Percentiles rank a stretch among this genome's conserved stretches.
These are phyloP conservation scores for Rhodotorula graminis DNA, from an alignment of 768 basidiomycete genomes.

Conservation along the genomic window DNA sequence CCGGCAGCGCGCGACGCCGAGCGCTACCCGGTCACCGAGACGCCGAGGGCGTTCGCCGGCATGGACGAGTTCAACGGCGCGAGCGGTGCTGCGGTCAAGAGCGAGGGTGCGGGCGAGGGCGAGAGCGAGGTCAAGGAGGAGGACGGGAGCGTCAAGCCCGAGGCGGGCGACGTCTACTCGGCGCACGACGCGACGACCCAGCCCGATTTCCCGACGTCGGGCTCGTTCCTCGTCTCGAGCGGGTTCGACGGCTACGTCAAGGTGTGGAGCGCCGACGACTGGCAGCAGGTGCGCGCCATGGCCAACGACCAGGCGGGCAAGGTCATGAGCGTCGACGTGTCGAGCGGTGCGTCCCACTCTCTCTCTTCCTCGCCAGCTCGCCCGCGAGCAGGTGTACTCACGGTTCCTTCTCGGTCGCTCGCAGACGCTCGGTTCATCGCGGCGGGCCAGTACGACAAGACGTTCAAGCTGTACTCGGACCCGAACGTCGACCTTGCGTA, in stretches of 20 bases:
- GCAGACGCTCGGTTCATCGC: constrained; percentile 37
- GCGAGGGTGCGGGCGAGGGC: constrained; percentile 26
- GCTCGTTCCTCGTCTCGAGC: constrained; percentile 84
- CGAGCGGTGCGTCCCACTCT: constrained; percentile 51
- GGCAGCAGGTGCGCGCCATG: constrained; percentile 82
- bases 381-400: not conserved
- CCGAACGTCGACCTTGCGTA: constrained; percentile 27
- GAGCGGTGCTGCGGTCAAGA: constrained; percentile 5
- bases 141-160: constrained; percentile 12
- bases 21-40: constrained; percentile 8
- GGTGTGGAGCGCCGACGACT: constrained; percentile 96
- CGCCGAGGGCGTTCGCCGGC: constrained; percentile 28
- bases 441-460: constrained; percentile 26
- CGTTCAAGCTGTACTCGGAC: constrained; percentile 25
- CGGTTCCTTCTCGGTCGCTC: not conserved
- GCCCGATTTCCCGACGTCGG: constrained; percentile 74
- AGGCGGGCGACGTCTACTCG: constrained; percentile 15
- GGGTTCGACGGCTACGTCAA: constrained; percentile 95
- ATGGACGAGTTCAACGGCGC: constrained; percentile 26
- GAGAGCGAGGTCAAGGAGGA: constrained; percentile 11
- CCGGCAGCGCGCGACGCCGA: not conserved
- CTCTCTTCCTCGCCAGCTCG: too few relatives aligned
- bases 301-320: constrained; percentile 88
- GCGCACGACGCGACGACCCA: constrained; percentile 51
- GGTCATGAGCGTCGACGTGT: constrained; percentile 95